Evolutionary conservation across 1,284 basidiomycete species (phyloP).

Genomic region (Leccinum fuscescens): DNA sequence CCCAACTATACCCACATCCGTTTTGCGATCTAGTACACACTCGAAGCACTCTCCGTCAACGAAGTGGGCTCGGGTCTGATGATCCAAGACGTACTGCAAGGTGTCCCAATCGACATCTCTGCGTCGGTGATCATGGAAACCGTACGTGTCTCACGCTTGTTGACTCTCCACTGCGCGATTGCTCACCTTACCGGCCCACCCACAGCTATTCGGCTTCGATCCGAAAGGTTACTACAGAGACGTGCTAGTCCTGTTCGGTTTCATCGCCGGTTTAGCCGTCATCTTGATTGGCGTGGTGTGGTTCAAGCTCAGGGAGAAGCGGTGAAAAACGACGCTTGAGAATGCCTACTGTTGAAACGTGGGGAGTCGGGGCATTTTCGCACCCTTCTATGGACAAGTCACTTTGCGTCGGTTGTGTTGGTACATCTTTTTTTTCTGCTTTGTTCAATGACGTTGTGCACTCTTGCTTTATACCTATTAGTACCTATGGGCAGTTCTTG

Average conservation of each 20-base stretch:
- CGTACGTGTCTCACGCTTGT: slow-evolving; percentile 40
- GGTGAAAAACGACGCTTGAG: slow-evolving; percentile 34
- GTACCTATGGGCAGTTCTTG: neutral
- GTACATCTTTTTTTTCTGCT: neutral
- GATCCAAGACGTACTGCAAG: slow-evolving; percentile 77
- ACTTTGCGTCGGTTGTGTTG: neutral
- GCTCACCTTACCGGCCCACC: neutral
- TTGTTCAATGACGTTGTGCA: neutral
- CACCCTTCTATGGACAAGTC: neutral
- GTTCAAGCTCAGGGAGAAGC: slow-evolving; percentile 69
- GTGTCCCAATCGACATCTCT: slow-evolving; percentile 77
- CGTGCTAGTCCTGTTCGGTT: slow-evolving; percentile 82
- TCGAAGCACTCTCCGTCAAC: slow-evolving; percentile 86
- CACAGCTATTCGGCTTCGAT: slow-evolving; percentile 79
- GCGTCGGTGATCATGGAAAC: slow-evolving; percentile 81
- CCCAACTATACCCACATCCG: slow-evolving; percentile 36
- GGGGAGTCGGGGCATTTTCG: neutral
- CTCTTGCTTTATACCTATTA: neutral
- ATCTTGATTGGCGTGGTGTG: slow-evolving; percentile 73
- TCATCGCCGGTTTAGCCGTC: slow-evolving; percentile 73
- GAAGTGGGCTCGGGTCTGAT: slow-evolving; percentile 83
- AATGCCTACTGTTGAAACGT: neutral
- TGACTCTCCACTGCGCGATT: neutral
- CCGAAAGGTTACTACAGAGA: slow-evolving; percentile 78
- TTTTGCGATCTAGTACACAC: slow-evolving; percentile 56